Percentiles rank a stretch among this genome's conserved stretches.
phyloP scores from a whole-genome alignment of 768 basidiomycete species.

The Auriscalpium vulgare region DNA sequence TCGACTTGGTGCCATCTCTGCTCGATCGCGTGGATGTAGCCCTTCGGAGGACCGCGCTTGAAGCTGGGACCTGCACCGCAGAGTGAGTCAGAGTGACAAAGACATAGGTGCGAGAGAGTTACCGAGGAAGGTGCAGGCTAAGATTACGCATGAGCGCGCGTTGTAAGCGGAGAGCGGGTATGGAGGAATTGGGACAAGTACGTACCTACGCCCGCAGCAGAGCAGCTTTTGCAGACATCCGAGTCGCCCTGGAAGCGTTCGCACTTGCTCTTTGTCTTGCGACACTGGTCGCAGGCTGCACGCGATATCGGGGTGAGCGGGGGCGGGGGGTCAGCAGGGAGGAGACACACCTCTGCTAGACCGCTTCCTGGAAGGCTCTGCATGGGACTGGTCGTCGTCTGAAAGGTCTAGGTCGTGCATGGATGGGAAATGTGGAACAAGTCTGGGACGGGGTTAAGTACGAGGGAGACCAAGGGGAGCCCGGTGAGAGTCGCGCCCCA shows the following conservation, averaged over 20 bases:
- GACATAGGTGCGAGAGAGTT: slow-evolving; percentile 1
- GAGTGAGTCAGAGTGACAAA: not conserved
- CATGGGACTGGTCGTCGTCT: slow-evolving; percentile 11
- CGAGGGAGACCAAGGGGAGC: too few relatives aligned
- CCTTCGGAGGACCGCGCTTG: slow-evolving; percentile 81
- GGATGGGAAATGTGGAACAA: slow-evolving; percentile 7
- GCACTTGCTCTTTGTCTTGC: slow-evolving; percentile 85
- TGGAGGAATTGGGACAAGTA: slow-evolving; percentile 11
- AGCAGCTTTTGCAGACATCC: slow-evolving; percentile 56
- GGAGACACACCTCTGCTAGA: slow-evolving; percentile 13
- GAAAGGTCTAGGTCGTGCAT: slow-evolving; percentile 10
- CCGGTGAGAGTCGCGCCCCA: too few relatives aligned
- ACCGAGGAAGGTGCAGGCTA: slow-evolving; percentile 66
- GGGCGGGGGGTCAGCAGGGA: not conserved
- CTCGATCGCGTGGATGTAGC: slow-evolving; percentile 91
- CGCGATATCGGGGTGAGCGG: not conserved
- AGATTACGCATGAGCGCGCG: slow-evolving; percentile 14
- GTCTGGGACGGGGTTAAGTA: not conserved
- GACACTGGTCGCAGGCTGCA: slow-evolving; percentile 78
- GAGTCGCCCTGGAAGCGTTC: slow-evolving; percentile 46
- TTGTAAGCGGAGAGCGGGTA: slow-evolving; percentile 7
- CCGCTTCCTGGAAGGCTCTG: slow-evolving; percentile 13
- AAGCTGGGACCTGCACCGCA: slow-evolving; percentile 57
- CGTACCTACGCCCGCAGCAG: slow-evolving; percentile 44
- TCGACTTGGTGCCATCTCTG: slow-evolving; percentile 90